phyloP scores from a whole-genome alignment of 768 basidiomycete species.

The Auricularia cornea region DNA sequence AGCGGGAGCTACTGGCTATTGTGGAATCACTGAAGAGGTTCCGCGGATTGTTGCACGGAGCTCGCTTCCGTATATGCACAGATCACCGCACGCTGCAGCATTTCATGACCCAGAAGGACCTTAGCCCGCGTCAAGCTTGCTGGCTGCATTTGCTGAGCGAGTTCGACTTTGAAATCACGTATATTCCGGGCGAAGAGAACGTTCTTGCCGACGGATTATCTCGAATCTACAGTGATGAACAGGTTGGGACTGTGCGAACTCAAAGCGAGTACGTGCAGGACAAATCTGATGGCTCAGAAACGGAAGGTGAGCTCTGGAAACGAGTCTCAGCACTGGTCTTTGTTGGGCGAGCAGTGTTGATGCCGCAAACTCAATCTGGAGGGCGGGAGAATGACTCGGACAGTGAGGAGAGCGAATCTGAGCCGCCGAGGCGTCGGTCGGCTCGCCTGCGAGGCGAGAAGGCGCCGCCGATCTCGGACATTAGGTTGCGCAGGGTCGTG shows the following conservation, averaged over 20 bases:
- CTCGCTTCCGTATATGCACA: neutral
- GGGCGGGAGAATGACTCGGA: too few relatives aligned
- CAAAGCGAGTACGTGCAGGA: slow-evolving; percentile 12
- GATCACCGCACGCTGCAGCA: slow-evolving; percentile 4
- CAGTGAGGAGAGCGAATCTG: too few relatives aligned
- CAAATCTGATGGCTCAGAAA: neutral
- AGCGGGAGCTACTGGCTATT: slow-evolving; percentile 30
- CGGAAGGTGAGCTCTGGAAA: too few relatives aligned
- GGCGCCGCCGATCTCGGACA: too few relatives aligned
- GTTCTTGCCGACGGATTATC: slow-evolving; percentile 14
- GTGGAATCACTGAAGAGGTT: slow-evolving; percentile 24
- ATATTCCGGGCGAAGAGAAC: slow-evolving; percentile 2
- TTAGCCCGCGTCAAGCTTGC: neutral
- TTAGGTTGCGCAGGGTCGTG: too few relatives aligned
- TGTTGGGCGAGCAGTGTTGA: too few relatives aligned
- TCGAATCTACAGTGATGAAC: slow-evolving; percentile 16
- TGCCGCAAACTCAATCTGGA: too few relatives aligned
- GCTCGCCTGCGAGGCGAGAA: too few relatives aligned
- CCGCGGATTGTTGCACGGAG: slow-evolving; percentile 24
- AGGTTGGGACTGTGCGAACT: slow-evolving; percentile 15
- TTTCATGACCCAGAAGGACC: slow-evolving; percentile 3
- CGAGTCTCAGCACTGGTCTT: too few relatives aligned
- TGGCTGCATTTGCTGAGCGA: slow-evolving; percentile 4
- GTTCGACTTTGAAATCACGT: slow-evolving; percentile 5
- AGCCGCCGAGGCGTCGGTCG: too few relatives aligned